These are phyloP conservation scores for Delphinella strobiligena DNA, from an alignment of 2,329 filamentous ascomycete genomes.

Conservation along the genomic window DNA sequence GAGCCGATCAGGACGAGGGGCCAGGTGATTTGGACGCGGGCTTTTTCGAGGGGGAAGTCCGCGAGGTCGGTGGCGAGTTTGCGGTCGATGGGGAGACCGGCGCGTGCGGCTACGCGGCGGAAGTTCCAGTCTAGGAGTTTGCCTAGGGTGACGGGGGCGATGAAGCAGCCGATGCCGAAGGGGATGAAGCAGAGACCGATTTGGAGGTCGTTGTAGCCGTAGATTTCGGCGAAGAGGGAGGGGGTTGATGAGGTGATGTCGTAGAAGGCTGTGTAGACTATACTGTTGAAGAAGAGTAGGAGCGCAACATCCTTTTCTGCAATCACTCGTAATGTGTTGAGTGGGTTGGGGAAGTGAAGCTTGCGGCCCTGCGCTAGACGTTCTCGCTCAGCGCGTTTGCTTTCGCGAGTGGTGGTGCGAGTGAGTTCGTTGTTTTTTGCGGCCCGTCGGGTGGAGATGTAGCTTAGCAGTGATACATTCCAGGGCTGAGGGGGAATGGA, in stretches of 20 bases:
- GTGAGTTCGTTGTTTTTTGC: conserved; percentile 11
- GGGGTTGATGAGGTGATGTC: conserved; percentile 34
- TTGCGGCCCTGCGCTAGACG: conserved; percentile 19
- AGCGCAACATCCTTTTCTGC: conserved; percentile 28
- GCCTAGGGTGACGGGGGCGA: conserved; percentile 34
- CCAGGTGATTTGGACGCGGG: conserved; percentile 28
- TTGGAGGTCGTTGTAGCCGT: conserved; percentile 35
- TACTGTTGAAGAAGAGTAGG: conserved; percentile 21
- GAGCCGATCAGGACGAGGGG: conserved; percentile 25
- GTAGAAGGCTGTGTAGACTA: conserved; percentile 38
- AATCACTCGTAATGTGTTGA: conserved; percentile 28
- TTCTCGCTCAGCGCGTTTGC: conserved; percentile 13
- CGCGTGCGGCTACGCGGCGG: conserved; percentile 48
- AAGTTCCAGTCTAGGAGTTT: conserved; percentile 61
- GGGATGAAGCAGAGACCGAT: conserved; percentile 30
- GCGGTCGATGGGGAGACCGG: conserved; percentile 49
- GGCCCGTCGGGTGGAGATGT: conserved; percentile 14
- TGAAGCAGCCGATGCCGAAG: conserved; percentile 25
- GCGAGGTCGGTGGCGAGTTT: conserved; percentile 43
- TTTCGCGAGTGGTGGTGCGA: conserved; percentile 15
- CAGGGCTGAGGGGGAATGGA: conserved; percentile 16
- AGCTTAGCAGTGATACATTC: conserved; percentile 19
- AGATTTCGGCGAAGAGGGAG: conserved; percentile 33
- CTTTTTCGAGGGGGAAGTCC: conserved; percentile 39
- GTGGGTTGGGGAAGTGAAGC: conserved; percentile 33